Evolutionary conservation across 805 yeast genomes (phyloP).

Genomic region (Debaryomyces tyrocola): DNA sequence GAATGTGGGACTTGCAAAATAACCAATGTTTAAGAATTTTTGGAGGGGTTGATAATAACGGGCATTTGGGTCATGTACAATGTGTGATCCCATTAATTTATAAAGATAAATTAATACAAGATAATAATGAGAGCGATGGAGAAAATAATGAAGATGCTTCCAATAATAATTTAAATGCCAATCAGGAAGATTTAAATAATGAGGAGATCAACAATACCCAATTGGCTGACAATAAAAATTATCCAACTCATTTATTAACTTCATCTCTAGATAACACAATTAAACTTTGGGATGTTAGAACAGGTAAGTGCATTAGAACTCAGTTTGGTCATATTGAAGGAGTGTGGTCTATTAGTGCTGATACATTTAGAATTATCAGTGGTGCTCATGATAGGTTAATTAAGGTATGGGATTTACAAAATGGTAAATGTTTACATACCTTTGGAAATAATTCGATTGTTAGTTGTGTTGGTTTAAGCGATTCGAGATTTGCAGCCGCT

Average conservation of each 20-base stretch:
- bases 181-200: conserved; percentile 9
- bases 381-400: conserved; percentile 92
- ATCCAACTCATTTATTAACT: conserved; percentile 82
- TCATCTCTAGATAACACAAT: conserved; percentile 92
- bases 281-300: conserved; percentile 84
- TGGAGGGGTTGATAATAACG: conserved; percentile 70
- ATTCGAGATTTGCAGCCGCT: conserved; percentile 86
- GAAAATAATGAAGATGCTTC: conserved; percentile 11
- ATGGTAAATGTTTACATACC: conserved; percentile 92
- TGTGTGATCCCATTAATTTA: conserved; percentile 83
- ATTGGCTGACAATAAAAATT: conserved; percentile 27
- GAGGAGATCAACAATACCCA: conserved; percentile 10
- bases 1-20: conserved; percentile 90
- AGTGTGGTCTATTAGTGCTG: conserved; percentile 96
- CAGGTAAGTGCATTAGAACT: conserved; percentile 88
- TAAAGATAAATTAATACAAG: conserved; percentile 57
- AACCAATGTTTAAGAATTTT: conserved; percentile 78
- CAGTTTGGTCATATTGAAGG: conserved; percentile 99
- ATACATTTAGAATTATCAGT: conserved; percentile 88
- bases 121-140: conserved; percentile 41
- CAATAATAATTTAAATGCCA: conserved; percentile 2
- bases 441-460: conserved; percentile 66
- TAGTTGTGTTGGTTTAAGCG: conserved; percentile 81
- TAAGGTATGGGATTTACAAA: conserved; percentile 94
- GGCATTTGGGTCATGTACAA: conserved; percentile 94